Conservation (phyloP, 495 filamentous ascomycete genomes). For the Arthonia radiata region DNA sequence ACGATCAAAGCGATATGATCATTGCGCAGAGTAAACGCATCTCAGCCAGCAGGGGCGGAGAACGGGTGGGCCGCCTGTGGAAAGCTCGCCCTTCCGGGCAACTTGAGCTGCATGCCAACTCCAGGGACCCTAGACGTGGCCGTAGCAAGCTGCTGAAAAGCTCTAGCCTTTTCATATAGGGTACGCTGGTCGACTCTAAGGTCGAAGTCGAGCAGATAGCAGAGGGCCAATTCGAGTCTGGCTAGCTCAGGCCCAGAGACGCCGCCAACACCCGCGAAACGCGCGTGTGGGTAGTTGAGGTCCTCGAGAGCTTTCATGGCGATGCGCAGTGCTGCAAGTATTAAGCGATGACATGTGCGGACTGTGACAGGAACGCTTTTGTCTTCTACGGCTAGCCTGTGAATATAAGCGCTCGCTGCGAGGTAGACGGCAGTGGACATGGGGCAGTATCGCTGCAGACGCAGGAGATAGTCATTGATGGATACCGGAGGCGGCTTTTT, state of each 20-base stretch:
- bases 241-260: conserved; percentile 58
- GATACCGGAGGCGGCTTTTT: conserved; percentile 60
- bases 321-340: conserved; percentile 61
- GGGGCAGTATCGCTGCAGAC: conserved; percentile 74
- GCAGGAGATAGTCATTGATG: conserved; percentile 61
- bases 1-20: too few species aligned
- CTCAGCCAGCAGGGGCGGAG: too few species aligned
- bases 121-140: too few species aligned
- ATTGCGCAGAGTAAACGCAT: too few species aligned
- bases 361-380: conserved; percentile 44
- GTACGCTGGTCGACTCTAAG: conserved; percentile 41
- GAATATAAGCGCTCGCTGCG: conserved; percentile 77
- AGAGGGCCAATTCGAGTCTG: conserved; percentile 52
- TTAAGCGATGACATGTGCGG: conserved; percentile 65
- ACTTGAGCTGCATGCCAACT: too few species aligned
- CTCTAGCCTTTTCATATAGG: conserved; percentile 22
- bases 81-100: too few species aligned
- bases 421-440: conserved; percentile 93
- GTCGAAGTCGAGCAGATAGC: conserved; percentile 62
- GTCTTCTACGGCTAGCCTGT: conserved; percentile 50
- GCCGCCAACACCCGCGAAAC: conserved; percentile 73
- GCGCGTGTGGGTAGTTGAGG: conserved; percentile 55
- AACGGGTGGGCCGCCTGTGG: too few species aligned
- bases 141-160: too few species aligned
- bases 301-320: conserved; percentile 90